phyloP scores from a whole-genome alignment of 2,329 filamentous ascomycete genomes.

The Escovopsis sp. region DNA sequence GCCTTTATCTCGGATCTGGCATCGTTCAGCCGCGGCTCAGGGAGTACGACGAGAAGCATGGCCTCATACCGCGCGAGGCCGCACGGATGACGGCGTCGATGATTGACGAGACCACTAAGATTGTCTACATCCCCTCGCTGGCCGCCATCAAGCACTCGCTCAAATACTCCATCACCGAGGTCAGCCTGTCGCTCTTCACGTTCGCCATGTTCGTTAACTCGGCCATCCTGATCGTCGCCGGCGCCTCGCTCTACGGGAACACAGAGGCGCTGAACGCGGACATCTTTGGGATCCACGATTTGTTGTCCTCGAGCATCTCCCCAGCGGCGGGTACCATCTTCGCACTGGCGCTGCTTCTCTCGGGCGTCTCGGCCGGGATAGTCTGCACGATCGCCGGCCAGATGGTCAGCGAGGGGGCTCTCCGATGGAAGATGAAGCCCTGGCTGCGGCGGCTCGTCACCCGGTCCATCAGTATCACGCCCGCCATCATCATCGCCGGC shows the following conservation, averaged over 20 bases:
- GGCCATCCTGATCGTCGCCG: slow-evolving; percentile 68
- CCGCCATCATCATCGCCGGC: slow-evolving; percentile 69
- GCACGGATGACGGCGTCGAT: slow-evolving; percentile 13
- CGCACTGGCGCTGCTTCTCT: slow-evolving; percentile 64
- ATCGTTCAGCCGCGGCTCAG: slow-evolving; percentile 52
- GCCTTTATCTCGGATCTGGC: slow-evolving; percentile 52
- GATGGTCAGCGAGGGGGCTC: slow-evolving; percentile 73
- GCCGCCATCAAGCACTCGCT: slow-evolving; percentile 60
- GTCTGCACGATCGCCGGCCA: slow-evolving; percentile 83
- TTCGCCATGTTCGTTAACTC: slow-evolving; percentile 79
- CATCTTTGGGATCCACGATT: slow-evolving; percentile 67
- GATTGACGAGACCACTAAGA: slow-evolving; percentile 27
- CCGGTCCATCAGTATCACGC: slow-evolving; percentile 64
- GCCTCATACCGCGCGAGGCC: slow-evolving; percentile 29
- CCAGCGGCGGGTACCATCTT: slow-evolving; percentile 72
- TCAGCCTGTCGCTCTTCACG: slow-evolving; percentile 59
- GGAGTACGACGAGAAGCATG: slow-evolving; percentile 45
- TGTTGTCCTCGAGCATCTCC: slow-evolving; percentile 55
- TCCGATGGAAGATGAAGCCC: slow-evolving; percentile 58
- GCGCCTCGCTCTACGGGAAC: slow-evolving; percentile 55
- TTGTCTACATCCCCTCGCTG: slow-evolving; percentile 55
- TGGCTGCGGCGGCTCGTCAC: slow-evolving; percentile 71
- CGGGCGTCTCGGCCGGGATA: slow-evolving; percentile 67
- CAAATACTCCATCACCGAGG: slow-evolving; percentile 57
- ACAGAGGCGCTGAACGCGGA: slow-evolving; percentile 51